A percentile compares a stretch with the other conserved stretches of the same genome.
Evolutionary conservation across 176 grass and related monocot species (phyloP).

Genomic region (Otatea glauca): DNA sequence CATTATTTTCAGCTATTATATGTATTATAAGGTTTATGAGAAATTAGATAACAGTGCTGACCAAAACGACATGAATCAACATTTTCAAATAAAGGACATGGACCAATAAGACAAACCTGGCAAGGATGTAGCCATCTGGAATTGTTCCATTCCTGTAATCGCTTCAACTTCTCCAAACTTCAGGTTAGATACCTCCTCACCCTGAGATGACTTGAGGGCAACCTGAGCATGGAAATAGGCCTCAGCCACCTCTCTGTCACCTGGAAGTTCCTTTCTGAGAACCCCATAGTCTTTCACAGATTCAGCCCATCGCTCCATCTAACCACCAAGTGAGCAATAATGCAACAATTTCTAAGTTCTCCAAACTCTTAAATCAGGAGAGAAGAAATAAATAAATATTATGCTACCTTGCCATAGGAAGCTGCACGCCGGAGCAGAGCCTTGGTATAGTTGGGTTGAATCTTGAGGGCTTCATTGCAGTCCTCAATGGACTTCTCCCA

Average conservation of each 20-base stretch:
- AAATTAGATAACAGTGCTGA: neutral
- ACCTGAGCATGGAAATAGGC: constrained; percentile 89
- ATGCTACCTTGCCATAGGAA: constrained; percentile 77
- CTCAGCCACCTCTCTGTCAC: constrained; percentile 84
- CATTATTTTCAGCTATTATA: neutral
- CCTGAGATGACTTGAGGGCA: constrained; percentile 82
- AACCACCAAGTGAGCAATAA: constrained; percentile 42
- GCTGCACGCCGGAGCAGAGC: constrained; percentile 94
- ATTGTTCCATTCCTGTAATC: constrained; percentile 79
- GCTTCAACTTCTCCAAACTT: constrained; percentile 95
- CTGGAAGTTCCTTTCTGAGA: constrained; percentile 80
- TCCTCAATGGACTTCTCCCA: constrained; percentile 95
- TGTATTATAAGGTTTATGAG: neutral
- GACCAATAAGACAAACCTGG: constrained; percentile 67
- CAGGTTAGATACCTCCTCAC: constrained; percentile 85
- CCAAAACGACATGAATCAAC: neutral
- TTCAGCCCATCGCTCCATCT: constrained; percentile 89
- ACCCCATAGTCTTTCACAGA: constrained; percentile 86
- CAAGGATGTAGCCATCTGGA: constrained; percentile 77
- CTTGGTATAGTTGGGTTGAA: constrained; percentile 92
- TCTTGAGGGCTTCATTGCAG: constrained; percentile 91
- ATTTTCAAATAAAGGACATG: constrained; percentile 8
- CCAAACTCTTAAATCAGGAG: constrained; percentile 26
- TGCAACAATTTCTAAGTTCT: neutral
- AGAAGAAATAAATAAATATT: neutral